Conservation (phyloP, 139 green algal species). For the Astrephomene gubernaculifera region DNA sequence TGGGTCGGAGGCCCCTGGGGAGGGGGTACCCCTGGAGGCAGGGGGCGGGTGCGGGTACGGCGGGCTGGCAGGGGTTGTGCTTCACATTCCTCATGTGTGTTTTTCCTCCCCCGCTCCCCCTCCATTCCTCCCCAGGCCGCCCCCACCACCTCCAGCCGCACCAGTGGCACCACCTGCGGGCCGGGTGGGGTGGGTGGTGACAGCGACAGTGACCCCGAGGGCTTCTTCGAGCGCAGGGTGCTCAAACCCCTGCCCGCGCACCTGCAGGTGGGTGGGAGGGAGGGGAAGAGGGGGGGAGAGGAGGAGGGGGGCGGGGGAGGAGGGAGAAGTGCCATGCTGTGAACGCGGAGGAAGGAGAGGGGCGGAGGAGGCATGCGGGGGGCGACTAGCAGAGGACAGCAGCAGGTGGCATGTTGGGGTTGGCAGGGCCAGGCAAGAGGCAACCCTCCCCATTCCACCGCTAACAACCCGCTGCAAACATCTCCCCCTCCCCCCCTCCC, state of each 20-base stretch:
- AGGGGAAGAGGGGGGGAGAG: neutral
- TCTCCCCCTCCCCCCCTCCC: neutral
- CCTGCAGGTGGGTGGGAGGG: conserved; percentile 17
- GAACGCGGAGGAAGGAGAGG: neutral
- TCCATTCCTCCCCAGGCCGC: neutral
- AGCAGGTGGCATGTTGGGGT: neutral
- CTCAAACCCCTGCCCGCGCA: conserved; percentile 68
- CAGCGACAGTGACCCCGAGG: conserved; percentile 50
- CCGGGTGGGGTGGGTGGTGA: neutral
- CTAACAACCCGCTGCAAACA: no score
- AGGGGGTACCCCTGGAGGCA: neutral
- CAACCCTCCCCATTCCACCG: neutral
- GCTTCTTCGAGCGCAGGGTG: conserved; percentile 59
- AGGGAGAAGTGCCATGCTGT: neutral
- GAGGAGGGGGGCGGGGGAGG: neutral
- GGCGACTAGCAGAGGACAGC: neutral
- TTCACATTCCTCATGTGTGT: no score
- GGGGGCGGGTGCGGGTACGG: neutral
- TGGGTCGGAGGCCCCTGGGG: neutral
- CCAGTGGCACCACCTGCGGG: neutral
- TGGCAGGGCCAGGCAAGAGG: neutral
- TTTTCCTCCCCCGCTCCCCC: neutral
- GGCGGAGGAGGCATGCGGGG: neutral
- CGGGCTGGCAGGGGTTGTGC: neutral
- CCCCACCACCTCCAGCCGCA: neutral